Evolutionary conservation across 495 filamentous ascomycete genomes (phyloP), one percentile per base, ranked within the genome.

Genomic region (Neurospora sp.): DNA sequence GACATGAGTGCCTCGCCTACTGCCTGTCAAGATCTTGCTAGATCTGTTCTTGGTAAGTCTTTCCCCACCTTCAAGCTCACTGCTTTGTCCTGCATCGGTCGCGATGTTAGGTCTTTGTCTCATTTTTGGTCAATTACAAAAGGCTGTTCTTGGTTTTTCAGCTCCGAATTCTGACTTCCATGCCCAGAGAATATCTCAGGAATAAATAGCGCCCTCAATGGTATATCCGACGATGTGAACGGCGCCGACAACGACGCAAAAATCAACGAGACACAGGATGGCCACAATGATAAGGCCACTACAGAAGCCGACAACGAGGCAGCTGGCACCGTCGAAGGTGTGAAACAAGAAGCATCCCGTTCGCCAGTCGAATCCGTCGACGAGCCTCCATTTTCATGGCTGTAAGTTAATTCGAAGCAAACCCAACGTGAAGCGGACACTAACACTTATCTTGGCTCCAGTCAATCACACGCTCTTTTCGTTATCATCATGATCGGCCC

Each of bases 391-490:
- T 82, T 82, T 62, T 78, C 79, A 6, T 82, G 81, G 81, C 77
- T 82, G 80, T 81, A 77, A 77, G 80, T 77, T 39, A 10, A 45
- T 6, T 3, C 54, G n/a, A 28, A 48, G 36, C 59, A 15, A 21
- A n/a, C 11, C 37, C 31, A 13, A 17, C 15, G 0, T 8, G 5
- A 45, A 69, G 71, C 17, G 37, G 9, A 59, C 69, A 62, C 73
- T 76, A 37, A 75, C 74, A 69, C 15, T 31, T 17, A 28, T 38
- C 39, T 37, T 34, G 39, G 9, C 15, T 72, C 39, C 71, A 88
- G 87, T 24, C 76, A 85, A 9, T 83, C 86, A n/a, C 87, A 88
- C 72, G 83, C 86, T 0, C 79, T 86, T 28, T 87, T 88, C 70
- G 84, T 85, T 45, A 85, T 88, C 39, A 78, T 85, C 71, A 76